These are phyloP conservation scores for Ilyonectria destructans DNA, from an alignment of 2,329 filamentous ascomycete species.

Conservation along the genomic window DNA sequence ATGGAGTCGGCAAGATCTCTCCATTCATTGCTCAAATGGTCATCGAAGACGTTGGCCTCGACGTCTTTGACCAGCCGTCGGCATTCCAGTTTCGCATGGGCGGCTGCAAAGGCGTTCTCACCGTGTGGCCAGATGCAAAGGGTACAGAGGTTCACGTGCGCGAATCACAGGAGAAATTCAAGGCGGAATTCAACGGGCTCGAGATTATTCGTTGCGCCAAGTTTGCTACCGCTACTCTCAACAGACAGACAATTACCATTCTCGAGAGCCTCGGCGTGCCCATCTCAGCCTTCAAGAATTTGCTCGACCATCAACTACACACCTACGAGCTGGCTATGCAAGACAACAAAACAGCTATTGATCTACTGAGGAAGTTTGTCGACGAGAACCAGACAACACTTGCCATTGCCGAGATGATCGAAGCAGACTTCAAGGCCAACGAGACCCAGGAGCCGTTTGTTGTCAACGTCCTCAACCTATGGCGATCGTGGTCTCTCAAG, in stretches of 20 bases:
- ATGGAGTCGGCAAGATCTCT: constrained; percentile 96
- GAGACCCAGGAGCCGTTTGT: constrained; percentile 82
- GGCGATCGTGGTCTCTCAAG: constrained; percentile 92
- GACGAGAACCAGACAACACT: constrained; percentile 90
- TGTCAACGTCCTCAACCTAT: constrained; percentile 83
- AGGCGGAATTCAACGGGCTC: constrained; percentile 77
- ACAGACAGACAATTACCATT: constrained; percentile 92
- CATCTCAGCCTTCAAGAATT: constrained; percentile 75
- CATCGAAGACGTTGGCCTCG: constrained; percentile 77
- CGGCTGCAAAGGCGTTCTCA: constrained; percentile 92
- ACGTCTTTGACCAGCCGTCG: constrained; percentile 76
- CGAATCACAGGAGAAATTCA: constrained; percentile 91
- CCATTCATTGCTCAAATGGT: constrained; percentile 82
- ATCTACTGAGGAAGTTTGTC: constrained; percentile 81
- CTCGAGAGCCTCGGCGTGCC: constrained; percentile 83
- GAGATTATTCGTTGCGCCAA: constrained; percentile 90
- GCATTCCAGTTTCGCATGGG: constrained; percentile 94
- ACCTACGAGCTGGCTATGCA: constrained; percentile 81
- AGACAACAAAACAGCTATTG: constrained; percentile 75
- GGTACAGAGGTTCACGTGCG: constrained; percentile 83
- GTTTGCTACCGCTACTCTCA: constrained; percentile 84
- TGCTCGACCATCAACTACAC: constrained; percentile 78
- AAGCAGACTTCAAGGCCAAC: constrained; percentile 82
- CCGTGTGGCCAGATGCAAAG: constrained; percentile 79
- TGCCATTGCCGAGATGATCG: constrained; percentile 81